Base-by-base conservation (phyloP, 306 rosid species). In the Glycine latifolia region DNA sequence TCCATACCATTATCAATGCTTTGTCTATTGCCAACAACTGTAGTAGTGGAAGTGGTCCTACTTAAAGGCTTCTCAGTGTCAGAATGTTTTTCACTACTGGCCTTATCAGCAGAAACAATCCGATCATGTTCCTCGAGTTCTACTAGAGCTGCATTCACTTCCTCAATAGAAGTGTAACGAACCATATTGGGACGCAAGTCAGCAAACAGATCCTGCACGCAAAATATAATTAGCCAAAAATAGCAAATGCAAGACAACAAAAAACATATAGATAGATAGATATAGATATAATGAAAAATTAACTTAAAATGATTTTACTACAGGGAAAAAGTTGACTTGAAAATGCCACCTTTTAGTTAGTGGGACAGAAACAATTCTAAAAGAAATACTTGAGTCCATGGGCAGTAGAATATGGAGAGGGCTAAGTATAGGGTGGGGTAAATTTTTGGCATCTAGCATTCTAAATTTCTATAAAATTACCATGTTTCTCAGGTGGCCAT, bases 131-230 rank as follows among this genome's bases (percentile, higher is more conserved):
- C 98, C 81, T 93, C 99, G 10, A 93, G 92, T 78, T 96, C 99
- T 80, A 87, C 83, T 11, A 96, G 85, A 84, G 98, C 98, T 31
- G 94, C 89, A 91, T 83, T 96, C 55, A 90, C 93, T 83, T 96
- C 99, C 74, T 96, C 98, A 60, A 94, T 62, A 58, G 94, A 89
- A 52, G 90, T 71, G 83, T 93, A 92, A 61, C 99, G 91, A 75
- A 90, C 87, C 98, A 96, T 92, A 79, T 87, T 96, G 83, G 98
- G 91, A 62, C 97, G 98, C 87, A 96, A 63, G 61, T 96, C 98
- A 0, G 94, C 99, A 96, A 92, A 93, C 76, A 96, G 85, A 86
- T 96, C 98, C 99, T 96, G 90, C 62, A 82, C 41, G 54, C 17
- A 71, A 46, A 71, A 73, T 80, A 62, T 77, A 53, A 50, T 70